Base-by-base conservation (phyloP, 306 rosid genomes). In the Citrullus amarus region DNA sequence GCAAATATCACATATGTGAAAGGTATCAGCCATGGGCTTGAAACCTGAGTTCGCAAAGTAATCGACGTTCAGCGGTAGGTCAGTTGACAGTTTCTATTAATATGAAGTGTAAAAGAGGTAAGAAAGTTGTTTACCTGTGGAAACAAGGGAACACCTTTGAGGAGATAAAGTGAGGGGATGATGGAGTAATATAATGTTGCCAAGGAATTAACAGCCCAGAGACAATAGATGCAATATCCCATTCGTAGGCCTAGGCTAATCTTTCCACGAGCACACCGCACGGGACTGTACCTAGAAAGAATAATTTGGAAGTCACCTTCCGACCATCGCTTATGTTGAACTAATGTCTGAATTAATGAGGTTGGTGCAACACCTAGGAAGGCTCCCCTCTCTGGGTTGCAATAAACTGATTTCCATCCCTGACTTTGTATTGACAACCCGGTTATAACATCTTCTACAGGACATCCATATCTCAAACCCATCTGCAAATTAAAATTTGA, bases 261-360 rank as follows among this genome's bases (percentile, higher is more conserved):
- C 79, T 77, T 87, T 74, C 90, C 89, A 78, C 41, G 50, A 22
- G 85, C 91, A 87, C 63, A 75, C 91, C 88, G 84, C 0, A 79
- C 90, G 44, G 93, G 93, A 69, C 92, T 90, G 39, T 82, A 87
- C 80, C 80, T 85, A 0, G 98, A 88, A 69, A 92, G 44, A 73
- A 90, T 16, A 74, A 94, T 84, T 15, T 83, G 92, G 13, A 94
- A 68, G 39, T 89, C 87, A 4, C 98, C 98, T 86, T 90, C 94
- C 12, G 94, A 88, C 97, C 96, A 90, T 83, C 98, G 88, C 87
- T 90, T 94, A 20, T 92, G 94, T 36, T 94, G 97, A 56, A 88
- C 87, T 18, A 91, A 89, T 7, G 79, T 75, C 62, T 90, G 86
- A 44, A 74, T 75, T 78, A 94, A 75, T 10, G 94, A 77, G 54